These are phyloP conservation scores for Pelargonium australe DNA, from an alignment of 441 rosid species.

Conservation along the genomic window DNA sequence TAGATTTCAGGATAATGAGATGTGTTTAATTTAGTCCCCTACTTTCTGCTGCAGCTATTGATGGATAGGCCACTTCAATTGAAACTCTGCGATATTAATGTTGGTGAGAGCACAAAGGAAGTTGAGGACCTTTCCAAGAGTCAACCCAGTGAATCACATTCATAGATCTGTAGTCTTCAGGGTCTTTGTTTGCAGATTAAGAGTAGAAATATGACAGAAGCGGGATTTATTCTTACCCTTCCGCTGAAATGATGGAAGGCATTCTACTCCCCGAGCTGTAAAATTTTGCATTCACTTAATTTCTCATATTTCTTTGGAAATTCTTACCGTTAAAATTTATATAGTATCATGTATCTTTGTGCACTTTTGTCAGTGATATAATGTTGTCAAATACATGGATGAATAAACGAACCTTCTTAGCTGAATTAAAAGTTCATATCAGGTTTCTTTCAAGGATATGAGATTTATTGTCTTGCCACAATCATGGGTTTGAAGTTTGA, in stretches of 20 bases:
- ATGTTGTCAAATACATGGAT: neutral
- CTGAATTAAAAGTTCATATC: neutral
- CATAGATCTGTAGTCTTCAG: slow-evolving; percentile 2
- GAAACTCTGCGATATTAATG: slow-evolving; percentile 46
- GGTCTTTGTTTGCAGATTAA: slow-evolving; percentile 15
- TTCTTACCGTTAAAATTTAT: too few species aligned
- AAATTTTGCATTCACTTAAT: slow-evolving; percentile 9
- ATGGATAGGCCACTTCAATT: slow-evolving; percentile 71
- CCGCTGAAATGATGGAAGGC: slow-evolving; percentile 6
- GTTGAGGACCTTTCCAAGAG: slow-evolving; percentile 25
- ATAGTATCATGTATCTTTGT: neutral
- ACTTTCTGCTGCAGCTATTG: slow-evolving; percentile 46
- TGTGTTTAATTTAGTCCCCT: neutral
- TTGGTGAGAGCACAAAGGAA: slow-evolving; percentile 33
- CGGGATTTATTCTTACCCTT: slow-evolving; percentile 9
- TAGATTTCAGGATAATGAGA: neutral
- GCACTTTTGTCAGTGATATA: neutral
- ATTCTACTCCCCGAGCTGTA: slow-evolving; percentile 10
- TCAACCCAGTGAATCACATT: slow-evolving; percentile 22
- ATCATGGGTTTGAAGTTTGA: neutral
- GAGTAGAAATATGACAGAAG: slow-evolving; percentile 13
- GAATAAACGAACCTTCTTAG: neutral
- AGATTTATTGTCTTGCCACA: neutral
- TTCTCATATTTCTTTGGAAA: neutral
- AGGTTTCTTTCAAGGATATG: neutral